Evolutionary conservation across 805 yeast genomes (phyloP), one percentile per base, ranked within the genome.

Genomic region (Ogataea pilisensis): DNA sequence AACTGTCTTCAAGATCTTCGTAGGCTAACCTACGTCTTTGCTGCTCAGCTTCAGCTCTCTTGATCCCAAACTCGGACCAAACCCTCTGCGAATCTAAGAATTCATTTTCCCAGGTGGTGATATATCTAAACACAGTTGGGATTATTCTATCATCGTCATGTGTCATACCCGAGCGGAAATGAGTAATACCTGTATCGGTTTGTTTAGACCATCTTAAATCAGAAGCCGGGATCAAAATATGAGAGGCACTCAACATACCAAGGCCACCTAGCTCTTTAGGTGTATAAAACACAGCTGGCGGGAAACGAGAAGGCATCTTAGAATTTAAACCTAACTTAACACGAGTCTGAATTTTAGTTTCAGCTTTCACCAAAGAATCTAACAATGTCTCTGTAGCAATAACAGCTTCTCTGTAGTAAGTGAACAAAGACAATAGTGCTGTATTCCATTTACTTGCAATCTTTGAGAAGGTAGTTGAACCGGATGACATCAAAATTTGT

Each of bases 221-320:
- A 5, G 95, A 82, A 0, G 95, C 85, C 0, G 99, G 99, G 49
- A 93, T 93, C 47, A 93, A 69, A 37, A 93, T 87, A 60, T 93
- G 99, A 12, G 96, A 87, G 0, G 98, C 98, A 70, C 96, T 86
- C 20, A 93, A 68, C 99, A 93, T 93, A 20, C 99, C 99, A 33
- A 93, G 67, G 33, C 99, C 99, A 37, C 99, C 99, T 3, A 93
- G 66, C 60, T 93, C 99, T 52, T 90, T 91, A 0, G 99, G 99
- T 0, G 99, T 89, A 59, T 93, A 93, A 55, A 93, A 93, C 0
- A 93, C 99, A 3, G 97, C 97, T 0, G 99, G 99, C 3, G 99
- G 99, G 65, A 93, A 93, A 41, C 99, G 72, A 0, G 96, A 82
- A 1, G 99, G 99, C 99, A 93, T 93, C 63, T 93, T 93, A 12